Evolutionary conservation across 176 grass and related monocot species (phyloP), one percentile per base, ranked within the genome.

Genomic region (Raddia guianensis): DNA sequence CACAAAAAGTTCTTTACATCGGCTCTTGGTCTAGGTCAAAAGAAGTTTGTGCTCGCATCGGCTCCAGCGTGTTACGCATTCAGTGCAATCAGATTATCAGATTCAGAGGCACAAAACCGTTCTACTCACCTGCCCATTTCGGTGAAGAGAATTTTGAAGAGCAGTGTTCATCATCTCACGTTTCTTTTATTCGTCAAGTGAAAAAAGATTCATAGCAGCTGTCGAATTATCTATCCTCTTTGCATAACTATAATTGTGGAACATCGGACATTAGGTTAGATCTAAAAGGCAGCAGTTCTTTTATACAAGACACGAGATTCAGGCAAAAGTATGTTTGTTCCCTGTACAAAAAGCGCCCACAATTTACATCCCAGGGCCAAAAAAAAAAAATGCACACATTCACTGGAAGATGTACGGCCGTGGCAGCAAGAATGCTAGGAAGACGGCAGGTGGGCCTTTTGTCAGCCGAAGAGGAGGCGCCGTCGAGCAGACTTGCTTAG

Each of bases 391-490:
- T 40, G 5, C 86, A 80, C 8, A 60, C 70, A 79, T 51, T n/a
- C 73, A 69, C 55, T 14, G 14, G 13, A 49, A 44, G 64, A 89
- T 85, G 35, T 85, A 85, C 87, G 81, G 18, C 82, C 75, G 64
- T 80, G 70, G 63, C 64, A 46, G 34, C 64, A 70, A 51, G 42
- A 40, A 1, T 55, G 60, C 27, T 35, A 49, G 52, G 42, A 56
- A 19, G 58, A 32, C 3, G 43, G 34, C 49, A 74, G 46, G 49
- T 0, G 37, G 61, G 49, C 33, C 9, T 74, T 42, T 52, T 55
- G 72, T 75, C 74, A 95, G 59, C 89, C 84, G 3, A 99, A 99
- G 2, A 88, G 82, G 59, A 95, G 64, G 32, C 88, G 86, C 8
- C 92, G 90, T 14, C 95, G 85, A 66, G 78, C 34, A 54, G 88